Evolutionary conservation across 106 monocot species (phyloP).

Genomic region (Allium fistulosum): DNA sequence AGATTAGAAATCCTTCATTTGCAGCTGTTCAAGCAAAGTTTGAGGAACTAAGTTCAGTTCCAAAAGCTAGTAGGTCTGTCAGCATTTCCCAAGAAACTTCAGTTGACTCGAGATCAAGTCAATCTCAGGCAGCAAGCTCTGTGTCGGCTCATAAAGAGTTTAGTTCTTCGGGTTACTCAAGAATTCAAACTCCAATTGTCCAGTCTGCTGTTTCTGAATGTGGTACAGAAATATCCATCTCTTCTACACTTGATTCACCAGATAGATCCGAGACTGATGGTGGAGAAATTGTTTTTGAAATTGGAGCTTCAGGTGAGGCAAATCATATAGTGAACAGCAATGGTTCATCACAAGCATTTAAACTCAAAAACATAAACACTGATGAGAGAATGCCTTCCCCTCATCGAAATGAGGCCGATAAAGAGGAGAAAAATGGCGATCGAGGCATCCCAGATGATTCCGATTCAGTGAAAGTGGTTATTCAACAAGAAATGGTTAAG

Average conservation of each 20-base stretch:
- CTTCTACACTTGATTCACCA: constrained; percentile 84
- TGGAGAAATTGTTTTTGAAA: constrained; percentile 80
- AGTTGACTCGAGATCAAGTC: constrained; percentile 17
- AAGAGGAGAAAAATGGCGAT: too few relatives aligned
- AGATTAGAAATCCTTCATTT: constrained; percentile 60
- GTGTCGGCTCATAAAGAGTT: constrained; percentile 3
- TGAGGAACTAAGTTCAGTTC: constrained; percentile 63
- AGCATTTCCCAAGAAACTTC: constrained; percentile 17
- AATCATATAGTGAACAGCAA: constrained; percentile 9
- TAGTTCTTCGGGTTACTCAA: constrained; percentile 12
- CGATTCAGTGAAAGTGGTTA: constrained; percentile 4
- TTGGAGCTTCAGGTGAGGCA: constrained; percentile 38
- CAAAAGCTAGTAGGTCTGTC: constrained; percentile 16
- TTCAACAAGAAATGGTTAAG: constrained; percentile 8
- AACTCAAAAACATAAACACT: constrained; percentile 12
- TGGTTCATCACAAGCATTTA: constrained; percentile 8
- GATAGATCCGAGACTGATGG: constrained; percentile 77
- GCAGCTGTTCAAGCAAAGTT: constrained; percentile 90
- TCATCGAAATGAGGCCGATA: not conserved
- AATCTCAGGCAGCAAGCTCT: constrained; percentile 10
- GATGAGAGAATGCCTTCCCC: constrained; percentile 10
- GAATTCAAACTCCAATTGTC: constrained; percentile 23
- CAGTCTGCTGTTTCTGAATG: constrained; percentile 63
- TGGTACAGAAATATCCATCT: constrained; percentile 93
- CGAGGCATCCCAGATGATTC: too few relatives aligned